Percentiles rank a stretch among this genome's conserved stretches.
Conservation (phyloP, 2,329 filamentous ascomycete genomes). For the Penicillium sp. region DNA sequence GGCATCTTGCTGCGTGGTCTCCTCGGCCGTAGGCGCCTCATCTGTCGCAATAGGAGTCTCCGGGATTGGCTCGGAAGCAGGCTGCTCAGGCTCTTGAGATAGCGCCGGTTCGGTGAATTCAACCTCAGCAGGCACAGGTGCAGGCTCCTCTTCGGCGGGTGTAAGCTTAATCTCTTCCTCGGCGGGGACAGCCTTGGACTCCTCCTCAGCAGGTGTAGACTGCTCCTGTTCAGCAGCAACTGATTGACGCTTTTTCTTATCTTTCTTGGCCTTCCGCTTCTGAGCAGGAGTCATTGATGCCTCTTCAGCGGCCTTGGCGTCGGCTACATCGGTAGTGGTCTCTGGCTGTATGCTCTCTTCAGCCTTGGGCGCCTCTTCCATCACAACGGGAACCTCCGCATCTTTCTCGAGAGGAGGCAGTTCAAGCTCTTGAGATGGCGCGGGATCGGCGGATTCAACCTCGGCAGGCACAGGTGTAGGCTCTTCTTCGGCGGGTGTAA, state of each 20-base stretch:
- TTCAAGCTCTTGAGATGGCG: background rate
- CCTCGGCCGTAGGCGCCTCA: background rate
- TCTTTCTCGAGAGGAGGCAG: too few species aligned
- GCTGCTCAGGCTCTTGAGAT: background rate
- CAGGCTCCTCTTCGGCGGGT: background rate
- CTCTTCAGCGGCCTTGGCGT: background rate
- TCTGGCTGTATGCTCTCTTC: constrained; percentile 6
- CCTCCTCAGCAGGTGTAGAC: background rate
- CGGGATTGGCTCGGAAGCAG: too few species aligned
- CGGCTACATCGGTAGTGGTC: background rate
- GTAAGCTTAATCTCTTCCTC: background rate
- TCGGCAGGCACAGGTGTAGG: background rate
- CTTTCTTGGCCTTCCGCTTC: constrained; percentile 21
- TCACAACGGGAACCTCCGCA: background rate
- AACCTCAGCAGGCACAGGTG: background rate
- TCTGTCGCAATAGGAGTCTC: background rate
- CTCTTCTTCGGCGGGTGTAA: background rate
- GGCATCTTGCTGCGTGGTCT: background rate
- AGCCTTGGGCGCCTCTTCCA: background rate
- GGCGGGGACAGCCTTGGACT: too few species aligned
- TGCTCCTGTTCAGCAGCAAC: background rate
- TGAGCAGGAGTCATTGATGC: constrained; percentile 17
- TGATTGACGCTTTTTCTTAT: constrained; percentile 24
- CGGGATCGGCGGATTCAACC: background rate
- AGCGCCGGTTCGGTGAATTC: background rate